A percentile compares a stretch with the other conserved stretches of the same genome.
These are phyloP conservation scores for Macadamia tetraphylla DNA, from an alignment of 164 flowering plant species.

Conservation along the genomic window DNA sequence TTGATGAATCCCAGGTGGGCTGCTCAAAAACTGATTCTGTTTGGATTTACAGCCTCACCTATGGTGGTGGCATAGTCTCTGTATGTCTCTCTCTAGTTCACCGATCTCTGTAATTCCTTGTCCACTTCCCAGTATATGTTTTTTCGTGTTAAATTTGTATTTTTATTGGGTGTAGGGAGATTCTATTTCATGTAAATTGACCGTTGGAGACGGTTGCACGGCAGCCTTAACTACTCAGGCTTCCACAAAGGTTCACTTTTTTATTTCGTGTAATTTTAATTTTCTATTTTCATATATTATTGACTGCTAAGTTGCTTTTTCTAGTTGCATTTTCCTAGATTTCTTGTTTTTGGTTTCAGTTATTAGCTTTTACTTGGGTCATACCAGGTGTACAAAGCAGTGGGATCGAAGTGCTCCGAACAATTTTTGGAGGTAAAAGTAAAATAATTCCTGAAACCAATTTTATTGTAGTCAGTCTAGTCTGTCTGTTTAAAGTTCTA, in stretches of 20 bases:
- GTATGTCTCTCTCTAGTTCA: slow-evolving; percentile 32
- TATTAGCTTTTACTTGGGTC: not conserved
- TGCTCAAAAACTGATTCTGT: slow-evolving; percentile 60
- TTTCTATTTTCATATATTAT: not conserved
- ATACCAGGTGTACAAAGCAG: slow-evolving; percentile 70
- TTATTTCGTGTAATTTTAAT: not conserved
- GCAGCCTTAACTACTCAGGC: slow-evolving; percentile 83
- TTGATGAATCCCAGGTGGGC: slow-evolving; percentile 49
- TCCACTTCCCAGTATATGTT: too few species aligned
- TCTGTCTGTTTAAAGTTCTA: not conserved
- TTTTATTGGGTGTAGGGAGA: slow-evolving; percentile 56
- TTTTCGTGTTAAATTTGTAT: not conserved
- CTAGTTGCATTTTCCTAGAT: not conserved
- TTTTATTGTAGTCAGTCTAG: not conserved
- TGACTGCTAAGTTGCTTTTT: not conserved
- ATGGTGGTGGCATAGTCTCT: slow-evolving; percentile 97
- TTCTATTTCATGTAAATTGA: slow-evolving; percentile 46
- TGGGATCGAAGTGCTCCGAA: slow-evolving; percentile 66
- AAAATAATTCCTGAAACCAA: slow-evolving; percentile 9
- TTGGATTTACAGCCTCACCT: slow-evolving; percentile 89
- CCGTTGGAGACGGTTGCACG: slow-evolving; percentile 66
- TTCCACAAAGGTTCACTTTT: slow-evolving; percentile 72
- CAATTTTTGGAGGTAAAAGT: slow-evolving; percentile 82
- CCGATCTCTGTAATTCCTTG: too few species aligned
- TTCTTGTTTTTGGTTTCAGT: not conserved